These are phyloP conservation scores for Terfezia boudieri DNA, from an alignment of 495 filamentous ascomycete genomes.

Conservation along the genomic window DNA sequence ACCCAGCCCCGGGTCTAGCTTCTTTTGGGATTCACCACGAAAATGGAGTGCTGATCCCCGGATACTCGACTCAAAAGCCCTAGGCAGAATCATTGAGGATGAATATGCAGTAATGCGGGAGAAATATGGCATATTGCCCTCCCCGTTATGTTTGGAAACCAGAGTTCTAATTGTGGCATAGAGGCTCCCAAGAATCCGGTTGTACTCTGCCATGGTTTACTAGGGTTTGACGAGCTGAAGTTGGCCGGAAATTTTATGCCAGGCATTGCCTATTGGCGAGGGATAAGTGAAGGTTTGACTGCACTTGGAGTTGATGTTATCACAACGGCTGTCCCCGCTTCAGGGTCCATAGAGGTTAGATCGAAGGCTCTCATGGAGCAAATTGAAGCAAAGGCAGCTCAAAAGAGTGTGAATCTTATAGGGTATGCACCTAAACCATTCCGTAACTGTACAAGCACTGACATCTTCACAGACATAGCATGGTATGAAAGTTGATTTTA, in stretches of 20 bases:
- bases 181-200: slow-evolving; percentile 47
- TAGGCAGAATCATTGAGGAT: slow-evolving; percentile 46
- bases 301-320: slow-evolving; percentile 56
- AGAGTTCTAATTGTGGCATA: background rate
- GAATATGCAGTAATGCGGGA: slow-evolving; percentile 52
- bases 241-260: slow-evolving; percentile 46
- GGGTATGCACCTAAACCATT: slow-evolving; percentile 1
- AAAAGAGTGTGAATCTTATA: slow-evolving; percentile 14
- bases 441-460: slow-evolving; percentile 5
- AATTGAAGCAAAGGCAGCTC: slow-evolving; percentile 12
- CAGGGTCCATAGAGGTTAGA: slow-evolving; percentile 54
- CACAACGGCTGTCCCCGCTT: slow-evolving; percentile 56
- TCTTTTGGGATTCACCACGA: too few relatives aligned
- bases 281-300: slow-evolving; percentile 53
- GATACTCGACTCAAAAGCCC: background rate
- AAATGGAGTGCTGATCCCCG: too few relatives aligned
- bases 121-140: slow-evolving; percentile 31
- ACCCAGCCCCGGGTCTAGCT: too few relatives aligned
- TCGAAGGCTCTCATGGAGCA: slow-evolving; percentile 22
- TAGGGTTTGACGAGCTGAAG: slow-evolving; percentile 68
- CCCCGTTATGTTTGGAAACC: background rate
- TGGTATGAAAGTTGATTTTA: slow-evolving; percentile 21
- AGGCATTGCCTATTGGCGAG: slow-evolving; percentile 70
- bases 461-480: slow-evolving; percentile 36
- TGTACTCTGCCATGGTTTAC: slow-evolving; percentile 71